These are phyloP conservation scores for Termitomyces titanicus DNA, from an alignment of 768 basidiomycete genomes.

Conservation along the genomic window DNA sequence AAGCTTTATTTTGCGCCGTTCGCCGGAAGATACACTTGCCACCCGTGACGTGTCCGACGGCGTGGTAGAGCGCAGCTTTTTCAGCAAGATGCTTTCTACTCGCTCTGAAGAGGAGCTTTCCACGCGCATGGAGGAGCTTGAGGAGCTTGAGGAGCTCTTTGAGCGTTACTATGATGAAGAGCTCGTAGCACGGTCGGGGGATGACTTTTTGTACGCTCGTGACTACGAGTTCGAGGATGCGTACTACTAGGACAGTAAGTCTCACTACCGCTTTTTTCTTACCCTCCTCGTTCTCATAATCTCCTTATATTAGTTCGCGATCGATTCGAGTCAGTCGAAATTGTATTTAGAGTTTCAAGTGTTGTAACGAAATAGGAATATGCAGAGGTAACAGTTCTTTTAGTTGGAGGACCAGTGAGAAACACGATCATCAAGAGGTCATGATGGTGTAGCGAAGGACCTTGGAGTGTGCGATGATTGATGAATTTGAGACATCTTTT, in stretches of 20 bases:
- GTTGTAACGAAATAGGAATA: background rate
- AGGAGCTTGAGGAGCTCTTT: slow-evolving; percentile 3
- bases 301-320: background rate
- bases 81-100: background rate
- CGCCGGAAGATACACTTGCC: background rate
- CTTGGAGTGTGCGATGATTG: background rate
- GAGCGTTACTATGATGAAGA: background rate
- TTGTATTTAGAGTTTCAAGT: background rate
- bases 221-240: slow-evolving; percentile 1
- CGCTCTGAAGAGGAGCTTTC: background rate
- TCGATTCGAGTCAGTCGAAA: background rate
- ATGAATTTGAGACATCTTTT: background rate
- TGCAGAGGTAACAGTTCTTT: background rate
- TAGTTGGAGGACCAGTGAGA: background rate
- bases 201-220: background rate
- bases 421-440: background rate
- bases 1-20: background rate
- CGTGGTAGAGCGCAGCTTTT: background rate
- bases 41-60: background rate
- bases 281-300: background rate
- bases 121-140: background rate
- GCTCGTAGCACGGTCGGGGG: background rate
- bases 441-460: background rate
- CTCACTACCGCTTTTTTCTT: background rate
- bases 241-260: slow-evolving; percentile 1